A percentile compares a stretch with the other conserved stretches of the same genome.
These are phyloP conservation scores for Tolypocladium ophioglossoides DNA, from an alignment of 2,329 filamentous ascomycete species.

Conservation along the genomic window DNA sequence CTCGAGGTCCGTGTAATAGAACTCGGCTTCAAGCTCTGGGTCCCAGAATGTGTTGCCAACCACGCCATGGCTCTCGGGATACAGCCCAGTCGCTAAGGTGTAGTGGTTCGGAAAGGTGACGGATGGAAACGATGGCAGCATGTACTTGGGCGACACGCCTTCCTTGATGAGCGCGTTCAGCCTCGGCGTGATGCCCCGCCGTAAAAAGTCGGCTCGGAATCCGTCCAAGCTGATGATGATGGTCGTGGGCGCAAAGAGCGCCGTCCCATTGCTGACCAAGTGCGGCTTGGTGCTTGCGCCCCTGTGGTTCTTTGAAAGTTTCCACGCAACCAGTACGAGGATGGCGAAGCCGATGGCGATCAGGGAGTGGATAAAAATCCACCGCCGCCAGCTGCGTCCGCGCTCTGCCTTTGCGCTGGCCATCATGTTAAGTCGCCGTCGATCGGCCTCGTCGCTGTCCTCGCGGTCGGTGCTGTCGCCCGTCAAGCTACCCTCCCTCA, in stretches of 20 bases:
- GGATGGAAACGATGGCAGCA: constrained; percentile 89
- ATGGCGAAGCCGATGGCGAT: constrained; percentile 45
- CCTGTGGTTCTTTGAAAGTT: constrained; percentile 38
- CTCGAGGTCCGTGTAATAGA: constrained; percentile 72
- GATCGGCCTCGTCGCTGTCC: constrained; percentile 46
- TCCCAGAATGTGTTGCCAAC: constrained; percentile 97
- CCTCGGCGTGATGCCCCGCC: constrained; percentile 71
- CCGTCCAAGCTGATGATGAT: constrained; percentile 91
- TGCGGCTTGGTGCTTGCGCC: constrained; percentile 16
- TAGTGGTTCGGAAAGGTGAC: constrained; percentile 97
- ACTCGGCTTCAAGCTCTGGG: constrained; percentile 62
- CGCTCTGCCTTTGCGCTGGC: constrained; percentile 37
- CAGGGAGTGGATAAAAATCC: constrained; percentile 40
- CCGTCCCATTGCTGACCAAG: constrained; percentile 68
- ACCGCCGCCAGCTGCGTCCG: constrained; percentile 41
- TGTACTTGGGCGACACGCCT: constrained; percentile 83
- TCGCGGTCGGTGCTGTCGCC: constrained; percentile 52
- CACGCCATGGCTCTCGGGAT: constrained; percentile 86
- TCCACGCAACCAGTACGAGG: constrained; percentile 47
- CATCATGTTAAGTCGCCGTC: constrained; percentile 38
- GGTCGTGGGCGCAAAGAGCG: constrained; percentile 81
- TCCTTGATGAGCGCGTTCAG: constrained; percentile 68
- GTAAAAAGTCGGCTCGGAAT: constrained; percentile 88
- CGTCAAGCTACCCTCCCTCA: constrained; percentile 55
- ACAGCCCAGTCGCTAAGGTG: constrained; percentile 81